A percentile compares a stretch with the other conserved stretches of the same genome.
Evolutionary conservation across 2,329 filamentous ascomycete genomes (phyloP).

Genomic region (Tolypocladium sp.): DNA sequence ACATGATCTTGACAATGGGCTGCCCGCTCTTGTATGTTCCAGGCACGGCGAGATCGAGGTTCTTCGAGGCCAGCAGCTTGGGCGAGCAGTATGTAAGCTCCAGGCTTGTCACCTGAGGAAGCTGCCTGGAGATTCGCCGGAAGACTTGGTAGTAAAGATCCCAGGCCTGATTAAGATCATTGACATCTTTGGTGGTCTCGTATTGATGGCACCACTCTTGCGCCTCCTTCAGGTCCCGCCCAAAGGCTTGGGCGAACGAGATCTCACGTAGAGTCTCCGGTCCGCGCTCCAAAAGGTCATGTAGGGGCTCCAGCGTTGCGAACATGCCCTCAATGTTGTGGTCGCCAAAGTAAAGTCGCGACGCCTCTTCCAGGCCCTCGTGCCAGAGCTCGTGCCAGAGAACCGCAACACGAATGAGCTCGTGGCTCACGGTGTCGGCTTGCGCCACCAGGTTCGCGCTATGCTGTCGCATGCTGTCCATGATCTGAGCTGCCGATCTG

Average conservation of each 20-base stretch:
- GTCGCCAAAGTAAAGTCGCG: constrained; percentile 91
- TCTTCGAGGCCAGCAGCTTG: constrained; percentile 73
- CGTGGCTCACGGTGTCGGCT: constrained; percentile 88
- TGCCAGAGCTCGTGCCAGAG: constrained; percentile 99
- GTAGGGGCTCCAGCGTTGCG: constrained; percentile 76
- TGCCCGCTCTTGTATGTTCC: constrained; percentile 79
- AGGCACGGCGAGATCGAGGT: constrained; percentile 90
- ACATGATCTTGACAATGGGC: constrained; percentile 74
- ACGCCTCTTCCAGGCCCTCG: constrained; percentile 93
- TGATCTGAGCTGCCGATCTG: constrained; percentile 82
- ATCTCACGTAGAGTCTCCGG: constrained; percentile 92
- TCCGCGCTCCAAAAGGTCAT: constrained; percentile 82
- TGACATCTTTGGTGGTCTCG: constrained; percentile 77
- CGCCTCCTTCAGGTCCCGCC: constrained; percentile 87
- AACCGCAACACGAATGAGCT: constrained; percentile 93
- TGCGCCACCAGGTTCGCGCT: constrained; percentile 89
- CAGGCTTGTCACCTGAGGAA: constrained; percentile 84
- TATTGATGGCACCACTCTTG: constrained; percentile 95
- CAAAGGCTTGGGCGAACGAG: constrained; percentile 95
- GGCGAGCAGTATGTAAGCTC: constrained; percentile 97
- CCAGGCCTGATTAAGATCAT: constrained; percentile 96
- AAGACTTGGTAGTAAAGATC: constrained; percentile 99
- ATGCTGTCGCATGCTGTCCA: constrained; percentile 97
- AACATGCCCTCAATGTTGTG: constrained; percentile 99
- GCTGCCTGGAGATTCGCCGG: constrained; percentile 84